Evolutionary conservation across 1,284 basidiomycete genomes (phyloP).

Genomic region (Phaffia rhodozyma): DNA sequence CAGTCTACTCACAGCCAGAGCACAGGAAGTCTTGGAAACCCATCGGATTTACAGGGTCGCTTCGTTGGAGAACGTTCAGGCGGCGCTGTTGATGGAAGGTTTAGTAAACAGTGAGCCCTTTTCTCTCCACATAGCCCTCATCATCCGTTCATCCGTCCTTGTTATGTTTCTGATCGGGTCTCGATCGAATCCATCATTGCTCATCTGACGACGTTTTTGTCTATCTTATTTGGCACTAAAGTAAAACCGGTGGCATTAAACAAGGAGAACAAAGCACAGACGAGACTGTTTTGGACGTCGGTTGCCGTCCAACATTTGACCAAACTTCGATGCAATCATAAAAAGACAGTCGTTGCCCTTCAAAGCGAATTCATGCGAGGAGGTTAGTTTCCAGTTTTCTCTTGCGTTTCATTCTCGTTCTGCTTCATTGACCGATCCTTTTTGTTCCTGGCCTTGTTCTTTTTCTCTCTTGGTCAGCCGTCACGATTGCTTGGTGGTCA

Average conservation of each 20-base stretch:
- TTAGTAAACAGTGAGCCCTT: slow-evolving; percentile 29
- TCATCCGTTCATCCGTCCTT: neutral
- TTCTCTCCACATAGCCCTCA: neutral
- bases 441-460: neutral
- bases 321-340: slow-evolving; percentile 12
- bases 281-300: slow-evolving; percentile 11
- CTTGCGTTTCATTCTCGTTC: neutral
- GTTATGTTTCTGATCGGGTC: neutral
- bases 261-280: no score
- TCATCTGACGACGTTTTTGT: neutral
- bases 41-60: slow-evolving; percentile 70
- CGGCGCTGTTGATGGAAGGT: slow-evolving; percentile 28
- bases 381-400: neutral
- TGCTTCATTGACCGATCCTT: neutral
- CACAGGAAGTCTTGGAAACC: slow-evolving; percentile 69
- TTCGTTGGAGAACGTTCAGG: slow-evolving; percentile 57
- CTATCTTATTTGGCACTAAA: neutral
- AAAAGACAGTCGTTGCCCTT: slow-evolving; percentile 4
- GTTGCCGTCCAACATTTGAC: slow-evolving; percentile 12
- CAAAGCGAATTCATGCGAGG: slow-evolving; percentile 4
- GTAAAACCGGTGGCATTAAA: neutral
- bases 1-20: slow-evolving; percentile 61
- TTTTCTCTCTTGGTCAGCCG: slow-evolving; percentile 8
- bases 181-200: neutral
- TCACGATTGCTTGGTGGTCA: slow-evolving; percentile 62